Evolutionary conservation across 1,284 basidiomycete genomes (phyloP).

Genomic region (Puccinia coronata): DNA sequence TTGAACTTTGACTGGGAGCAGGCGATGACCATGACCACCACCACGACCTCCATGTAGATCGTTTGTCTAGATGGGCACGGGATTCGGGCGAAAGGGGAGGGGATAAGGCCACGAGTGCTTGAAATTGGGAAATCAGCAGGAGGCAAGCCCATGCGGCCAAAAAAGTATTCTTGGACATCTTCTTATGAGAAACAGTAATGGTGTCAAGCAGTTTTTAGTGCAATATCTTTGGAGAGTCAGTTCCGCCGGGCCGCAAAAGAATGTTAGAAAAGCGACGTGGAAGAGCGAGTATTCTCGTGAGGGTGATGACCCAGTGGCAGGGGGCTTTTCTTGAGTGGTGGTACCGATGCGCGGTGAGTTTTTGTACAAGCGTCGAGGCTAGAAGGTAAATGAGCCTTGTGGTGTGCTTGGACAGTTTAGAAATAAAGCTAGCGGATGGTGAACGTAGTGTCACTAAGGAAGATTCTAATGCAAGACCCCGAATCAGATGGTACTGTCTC

Average conservation of each 20-base stretch:
- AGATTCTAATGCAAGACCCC: neutral
- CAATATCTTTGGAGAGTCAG: neutral
- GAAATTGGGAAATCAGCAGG: neutral
- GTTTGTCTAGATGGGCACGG: neutral
- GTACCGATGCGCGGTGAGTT: too few species aligned
- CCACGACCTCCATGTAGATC: neutral
- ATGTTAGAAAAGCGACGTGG: neutral
- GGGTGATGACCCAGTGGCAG: neutral
- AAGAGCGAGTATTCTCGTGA: neutral
- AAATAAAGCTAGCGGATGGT: neutral
- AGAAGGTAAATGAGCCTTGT: neutral
- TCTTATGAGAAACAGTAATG: neutral
- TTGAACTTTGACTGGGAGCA: neutral
- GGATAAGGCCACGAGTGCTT: neutral
- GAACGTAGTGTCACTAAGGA: neutral
- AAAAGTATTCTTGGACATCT: neutral
- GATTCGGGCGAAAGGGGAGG: neutral
- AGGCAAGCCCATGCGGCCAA: neutral
- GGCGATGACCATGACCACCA: slow-evolving; percentile 13
- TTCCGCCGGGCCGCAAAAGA: neutral
- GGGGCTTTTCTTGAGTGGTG: neutral
- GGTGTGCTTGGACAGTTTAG: neutral
- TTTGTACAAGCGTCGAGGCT: neutral
- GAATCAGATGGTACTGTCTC: neutral
- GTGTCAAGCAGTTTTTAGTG: neutral